Evolutionary conservation across 2,329 filamentous ascomycete species (phyloP), one percentile per base, ranked within the genome.

Genomic region (Chaetothyriales sp.): DNA sequence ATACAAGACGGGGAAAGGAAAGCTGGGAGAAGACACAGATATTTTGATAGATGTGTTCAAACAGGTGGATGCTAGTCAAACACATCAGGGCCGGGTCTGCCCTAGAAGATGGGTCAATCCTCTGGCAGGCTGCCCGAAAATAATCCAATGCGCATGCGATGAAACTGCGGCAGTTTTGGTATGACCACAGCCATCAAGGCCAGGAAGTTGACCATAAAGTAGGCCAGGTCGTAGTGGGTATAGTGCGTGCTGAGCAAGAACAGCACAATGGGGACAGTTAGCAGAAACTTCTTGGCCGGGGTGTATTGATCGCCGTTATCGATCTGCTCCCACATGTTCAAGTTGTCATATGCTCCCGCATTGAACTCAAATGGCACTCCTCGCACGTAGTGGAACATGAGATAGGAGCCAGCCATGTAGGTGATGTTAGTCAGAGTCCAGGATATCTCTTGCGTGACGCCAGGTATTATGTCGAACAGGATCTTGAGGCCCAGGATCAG

Each of bases 261-360:
- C 57, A 98, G 77, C 57, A 89, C 78, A 62, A 98, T 94, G 42
- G 92, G 92, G 32, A 96, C 90, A 63, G 84, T 87, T 61, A 96
- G 81, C 53, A 98, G 75, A 64, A 98, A 98, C 70, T 98, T 98
- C 76, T 98, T 98, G 59, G 92, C 86, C 3, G 92, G 92, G 0
- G 92, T 98, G 73, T 96, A 98, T 68, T 98, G 92, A 61, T 92
- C 92, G 46, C 92, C 92, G 63, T 96, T 93, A 73, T 98, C 92
- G 67, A 98, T 98, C 72, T 98, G 92, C 73, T 98, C 92, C 92
- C 92, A 98, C 92, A 98, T 96, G 73, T 96, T 98, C 64, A 98
- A 77, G 69, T 98, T 96, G 75, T 98, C 92, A 69, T 96, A 98
- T 61, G 92, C 92, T 53, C 92, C 92, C 51, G 86, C 84, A 66